A percentile compares a stretch with the other conserved stretches of the same genome.
Evolutionary conservation across 2,329 filamentous ascomycete species (phyloP).

Genomic region (Trichoderma koningiopsis): DNA sequence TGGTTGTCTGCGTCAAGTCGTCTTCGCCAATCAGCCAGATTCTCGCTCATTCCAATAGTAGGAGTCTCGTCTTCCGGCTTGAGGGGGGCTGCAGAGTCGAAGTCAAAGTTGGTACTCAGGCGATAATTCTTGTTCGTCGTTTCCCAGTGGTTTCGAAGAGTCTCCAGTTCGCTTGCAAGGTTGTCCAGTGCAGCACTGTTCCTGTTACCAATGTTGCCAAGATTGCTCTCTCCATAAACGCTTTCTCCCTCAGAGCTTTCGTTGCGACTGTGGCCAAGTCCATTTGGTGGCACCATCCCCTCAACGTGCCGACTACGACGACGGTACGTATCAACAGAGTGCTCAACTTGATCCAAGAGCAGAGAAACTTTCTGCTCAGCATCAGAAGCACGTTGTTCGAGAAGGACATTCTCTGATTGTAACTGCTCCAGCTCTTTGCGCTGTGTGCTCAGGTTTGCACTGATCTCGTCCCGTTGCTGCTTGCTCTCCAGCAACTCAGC

Average conservation of each 20-base stretch:
- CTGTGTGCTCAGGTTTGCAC: conserved; percentile 59
- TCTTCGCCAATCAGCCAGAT: conserved; percentile 78
- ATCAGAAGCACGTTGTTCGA: conserved; percentile 83
- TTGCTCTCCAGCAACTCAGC: conserved; percentile 68
- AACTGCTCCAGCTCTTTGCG: conserved; percentile 76
- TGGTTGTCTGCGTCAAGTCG: conserved; percentile 61
- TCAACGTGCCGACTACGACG: conserved; percentile 68
- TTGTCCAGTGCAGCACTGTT: conserved; percentile 78
- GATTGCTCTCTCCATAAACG: conserved; percentile 57
- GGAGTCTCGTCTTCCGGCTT: conserved; percentile 50
- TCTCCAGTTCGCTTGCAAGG: conserved; percentile 88
- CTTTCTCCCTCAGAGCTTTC: conserved; percentile 64
- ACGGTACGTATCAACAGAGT: conserved; percentile 91
- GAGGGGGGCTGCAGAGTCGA: conserved; percentile 56
- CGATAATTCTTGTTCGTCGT: conserved; percentile 94
- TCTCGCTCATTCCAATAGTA: conserved; percentile 63
- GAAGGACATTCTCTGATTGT: conserved; percentile 75
- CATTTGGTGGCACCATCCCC: conserved; percentile 39
- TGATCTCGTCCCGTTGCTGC: conserved; percentile 66
- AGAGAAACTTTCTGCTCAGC: conserved; percentile 92
- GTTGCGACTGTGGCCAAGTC: conserved; percentile 51
- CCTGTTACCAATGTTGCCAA: conserved; percentile 50
- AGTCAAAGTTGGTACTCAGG: conserved; percentile 85
- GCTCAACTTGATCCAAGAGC: conserved; percentile 91
- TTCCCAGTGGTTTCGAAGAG: conserved; percentile 89